phyloP scores from a whole-genome alignment of 805 yeast genomes.

The Saccharomyces eubayanus region DNA sequence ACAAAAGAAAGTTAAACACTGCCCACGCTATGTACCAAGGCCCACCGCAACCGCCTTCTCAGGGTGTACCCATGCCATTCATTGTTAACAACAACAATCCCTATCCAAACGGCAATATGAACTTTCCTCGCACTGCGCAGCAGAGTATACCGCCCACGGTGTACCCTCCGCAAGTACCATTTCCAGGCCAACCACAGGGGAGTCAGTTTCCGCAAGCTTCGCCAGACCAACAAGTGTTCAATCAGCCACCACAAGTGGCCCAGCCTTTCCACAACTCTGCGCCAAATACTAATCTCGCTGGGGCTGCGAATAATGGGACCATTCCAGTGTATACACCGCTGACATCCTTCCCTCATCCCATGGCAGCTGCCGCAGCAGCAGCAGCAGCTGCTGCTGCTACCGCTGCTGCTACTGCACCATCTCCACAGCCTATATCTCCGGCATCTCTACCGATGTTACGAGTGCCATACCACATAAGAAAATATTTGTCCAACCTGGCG shows the following conservation, averaged over 20 bases:
- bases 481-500: constrained; percentile 42
- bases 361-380: constrained; percentile 9
- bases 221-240: neutral
- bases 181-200: neutral
- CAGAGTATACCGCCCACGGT: neutral
- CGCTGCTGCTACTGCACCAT: constrained; percentile 4
- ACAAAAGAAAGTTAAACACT: neutral
- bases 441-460: neutral
- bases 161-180: neutral
- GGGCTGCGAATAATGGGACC: neutral
- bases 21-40: neutral
- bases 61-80: neutral
- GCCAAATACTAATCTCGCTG: neutral
- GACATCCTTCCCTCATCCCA: neutral
- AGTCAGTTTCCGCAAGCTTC: neutral
- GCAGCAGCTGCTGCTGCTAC: constrained; percentile 9
- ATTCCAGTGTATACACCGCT: neutral
- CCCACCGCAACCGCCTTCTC: neutral
- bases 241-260: neutral
- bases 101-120: neutral
- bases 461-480: constrained; percentile 27
- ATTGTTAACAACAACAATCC: neutral
- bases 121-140: neutral
- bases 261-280: neutral
- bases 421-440: neutral